Evolutionary conservation across 2,329 filamentous ascomycete genomes (phyloP).

Genomic region (Sarocladium oryzae): DNA sequence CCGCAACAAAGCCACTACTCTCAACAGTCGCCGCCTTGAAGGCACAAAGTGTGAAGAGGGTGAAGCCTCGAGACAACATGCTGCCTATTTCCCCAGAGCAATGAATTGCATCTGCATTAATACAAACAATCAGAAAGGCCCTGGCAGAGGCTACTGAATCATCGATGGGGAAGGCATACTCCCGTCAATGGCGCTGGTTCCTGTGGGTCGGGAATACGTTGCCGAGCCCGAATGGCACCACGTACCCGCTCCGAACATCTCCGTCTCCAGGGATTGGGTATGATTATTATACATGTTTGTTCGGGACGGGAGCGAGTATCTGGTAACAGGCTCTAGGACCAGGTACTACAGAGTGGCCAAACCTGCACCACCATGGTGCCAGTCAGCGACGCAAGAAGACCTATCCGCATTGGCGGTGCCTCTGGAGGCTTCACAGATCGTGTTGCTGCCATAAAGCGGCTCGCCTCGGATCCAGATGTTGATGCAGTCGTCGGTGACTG

Average conservation of each 20-base stretch:
- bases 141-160: conserved; percentile 14
- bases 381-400: conserved; percentile 9
- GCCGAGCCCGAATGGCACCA: background rate
- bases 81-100: too few species aligned
- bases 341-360: background rate
- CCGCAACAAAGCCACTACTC: conserved; percentile 6
- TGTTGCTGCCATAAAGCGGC: conserved; percentile 22
- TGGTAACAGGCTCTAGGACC: too few species aligned
- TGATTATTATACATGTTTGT: too few species aligned
- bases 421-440: conserved; percentile 24
- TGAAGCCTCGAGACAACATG: too few species aligned
- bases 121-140: background rate
- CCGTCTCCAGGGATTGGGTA: too few species aligned
- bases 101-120: background rate
- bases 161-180: conserved; percentile 5
- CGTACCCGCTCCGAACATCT: too few species aligned
- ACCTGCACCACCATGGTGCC: background rate
- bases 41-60: too few species aligned
- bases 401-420: conserved; percentile 23
- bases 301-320: too few species aligned
- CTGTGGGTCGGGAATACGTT: conserved; percentile 1
- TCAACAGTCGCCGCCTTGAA: conserved; percentile 11
- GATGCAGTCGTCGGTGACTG: conserved; percentile 10
- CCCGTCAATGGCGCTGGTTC: background rate
- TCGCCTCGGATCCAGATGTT: conserved; percentile 15